Percentiles rank a stretch among this genome's conserved stretches.
These are phyloP conservation scores for Penicillium sp. DNA, from an alignment of 2,329 filamentous ascomycete genomes.

Conservation along the genomic window DNA sequence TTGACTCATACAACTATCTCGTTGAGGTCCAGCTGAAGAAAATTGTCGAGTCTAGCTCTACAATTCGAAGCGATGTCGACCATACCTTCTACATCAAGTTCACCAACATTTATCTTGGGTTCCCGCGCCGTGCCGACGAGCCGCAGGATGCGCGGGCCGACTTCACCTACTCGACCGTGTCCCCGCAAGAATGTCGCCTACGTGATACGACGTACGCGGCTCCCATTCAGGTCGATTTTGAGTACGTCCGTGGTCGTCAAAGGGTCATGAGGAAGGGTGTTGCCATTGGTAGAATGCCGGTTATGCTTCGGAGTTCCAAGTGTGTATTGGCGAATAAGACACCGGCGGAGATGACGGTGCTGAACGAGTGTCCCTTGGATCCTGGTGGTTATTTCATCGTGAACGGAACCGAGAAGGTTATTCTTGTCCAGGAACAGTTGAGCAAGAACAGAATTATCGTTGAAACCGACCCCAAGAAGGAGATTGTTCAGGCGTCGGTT, in stretches of 20 bases:
- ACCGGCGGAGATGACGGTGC: slow-evolving; percentile 76
- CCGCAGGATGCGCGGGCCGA: slow-evolving; percentile 46
- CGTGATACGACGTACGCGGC: slow-evolving; percentile 97
- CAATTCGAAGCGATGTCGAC: slow-evolving; percentile 83
- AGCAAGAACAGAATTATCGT: slow-evolving; percentile 99
- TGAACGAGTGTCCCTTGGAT: slow-evolving; percentile 93
- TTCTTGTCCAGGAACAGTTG: slow-evolving; percentile 92
- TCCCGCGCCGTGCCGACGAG: slow-evolving; percentile 69
- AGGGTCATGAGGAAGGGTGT: slow-evolving; percentile 65
- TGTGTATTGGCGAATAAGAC: slow-evolving; percentile 76
- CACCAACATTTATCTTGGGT: slow-evolving; percentile 78
- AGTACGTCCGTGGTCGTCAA: slow-evolving; percentile 74
- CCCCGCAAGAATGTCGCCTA: slow-evolving; percentile 90
- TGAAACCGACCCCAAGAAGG: slow-evolving; percentile 83
- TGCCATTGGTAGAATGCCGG: slow-evolving; percentile 78
- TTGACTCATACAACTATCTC: slow-evolving; percentile 98
- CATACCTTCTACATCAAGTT: slow-evolving; percentile 89
- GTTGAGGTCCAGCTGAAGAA: slow-evolving; percentile 94
- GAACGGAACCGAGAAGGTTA: slow-evolving; percentile 95
- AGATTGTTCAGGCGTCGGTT: slow-evolving; percentile 86
- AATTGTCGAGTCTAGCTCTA: slow-evolving; percentile 83
- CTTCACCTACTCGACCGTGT: slow-evolving; percentile 53
- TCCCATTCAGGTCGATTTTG: slow-evolving; percentile 84
- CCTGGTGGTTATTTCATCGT: slow-evolving; percentile 98
- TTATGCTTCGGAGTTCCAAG: slow-evolving; percentile 94